These are phyloP conservation scores for Tulasnella sp. DNA, from an alignment of 768 basidiomycete species.

Conservation along the genomic window DNA sequence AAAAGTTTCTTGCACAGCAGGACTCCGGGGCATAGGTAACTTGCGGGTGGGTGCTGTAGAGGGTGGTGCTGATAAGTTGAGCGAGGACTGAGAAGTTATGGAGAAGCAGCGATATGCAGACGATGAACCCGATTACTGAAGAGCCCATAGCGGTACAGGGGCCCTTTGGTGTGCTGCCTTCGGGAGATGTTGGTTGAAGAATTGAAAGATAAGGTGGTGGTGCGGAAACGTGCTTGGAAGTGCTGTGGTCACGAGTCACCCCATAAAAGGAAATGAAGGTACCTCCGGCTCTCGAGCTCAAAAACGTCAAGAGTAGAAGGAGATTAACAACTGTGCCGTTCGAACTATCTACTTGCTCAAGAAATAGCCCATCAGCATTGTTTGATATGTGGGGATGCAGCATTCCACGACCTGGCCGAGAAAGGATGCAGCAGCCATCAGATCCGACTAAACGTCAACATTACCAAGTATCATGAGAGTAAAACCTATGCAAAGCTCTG, in stretches of 20 bases:
- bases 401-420: too few relatives aligned
- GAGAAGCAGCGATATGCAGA: not conserved
- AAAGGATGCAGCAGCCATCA: too few relatives aligned
- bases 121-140: not conserved
- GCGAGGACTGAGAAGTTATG: not conserved
- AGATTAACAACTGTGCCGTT: too few relatives aligned
- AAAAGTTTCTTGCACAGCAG: not conserved
- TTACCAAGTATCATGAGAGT: too few relatives aligned
- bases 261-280: not conserved
- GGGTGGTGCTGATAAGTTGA: not conserved
- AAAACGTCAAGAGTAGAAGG: not conserved
- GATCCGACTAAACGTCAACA: too few relatives aligned
- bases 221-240: too few relatives aligned
- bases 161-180: not conserved
- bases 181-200: not conserved
- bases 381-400: too few relatives aligned
- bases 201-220: not conserved
- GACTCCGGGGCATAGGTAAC: slow-evolving; percentile 7
- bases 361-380: too few relatives aligned
- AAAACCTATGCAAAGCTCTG: too few relatives aligned
- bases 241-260: not conserved
- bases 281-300: not conserved
- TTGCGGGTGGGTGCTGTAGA: slow-evolving; percentile 9
- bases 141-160: not conserved
- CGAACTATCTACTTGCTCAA: too few relatives aligned